These are phyloP conservation scores for Scytalidium sp. DNA, from an alignment of 2,329 filamentous ascomycete genomes.

Conservation along the genomic window DNA sequence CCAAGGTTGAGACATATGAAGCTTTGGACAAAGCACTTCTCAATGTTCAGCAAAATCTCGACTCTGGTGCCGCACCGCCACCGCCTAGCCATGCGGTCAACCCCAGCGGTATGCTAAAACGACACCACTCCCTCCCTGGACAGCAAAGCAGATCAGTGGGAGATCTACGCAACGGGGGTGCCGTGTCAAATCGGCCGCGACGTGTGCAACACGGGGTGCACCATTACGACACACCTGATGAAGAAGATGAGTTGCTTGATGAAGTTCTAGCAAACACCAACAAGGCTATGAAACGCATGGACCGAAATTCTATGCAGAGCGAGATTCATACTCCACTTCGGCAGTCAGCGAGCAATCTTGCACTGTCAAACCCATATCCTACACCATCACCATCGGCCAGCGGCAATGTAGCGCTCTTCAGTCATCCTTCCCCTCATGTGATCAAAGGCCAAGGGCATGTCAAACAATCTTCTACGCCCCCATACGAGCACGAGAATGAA, in stretches of 20 bases:
- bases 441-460: constrained; percentile 60
- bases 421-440: constrained; percentile 52
- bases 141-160: constrained; percentile 55
- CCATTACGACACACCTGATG: constrained; percentile 90
- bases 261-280: constrained; percentile 80
- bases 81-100: constrained; percentile 51
- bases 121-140: constrained; percentile 62
- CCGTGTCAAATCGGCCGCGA: constrained; percentile 76
- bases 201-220: constrained; percentile 76
- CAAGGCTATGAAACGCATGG: constrained; percentile 70
- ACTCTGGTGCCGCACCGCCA: constrained; percentile 40
- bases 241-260: constrained; percentile 93
- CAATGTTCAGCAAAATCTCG: constrained; percentile 49
- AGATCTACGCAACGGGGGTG: constrained; percentile 53
- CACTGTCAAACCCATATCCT: constrained; percentile 59
- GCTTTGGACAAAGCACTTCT: constrained; percentile 57
- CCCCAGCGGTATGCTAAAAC: constrained; percentile 54
- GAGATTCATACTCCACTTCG: constrained; percentile 48
- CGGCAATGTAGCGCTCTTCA: constrained; percentile 71
- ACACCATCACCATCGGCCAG: constrained; percentile 77
- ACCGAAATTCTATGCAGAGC: constrained; percentile 32
- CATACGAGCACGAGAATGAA: constrained; percentile 89
- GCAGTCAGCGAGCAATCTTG: constrained; percentile 64
- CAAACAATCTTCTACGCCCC: constrained; percentile 90
- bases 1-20: constrained; percentile 56